Base-by-base conservation (phyloP, 106 monocot genomes). In the Dactylorhiza incarnata region DNA sequence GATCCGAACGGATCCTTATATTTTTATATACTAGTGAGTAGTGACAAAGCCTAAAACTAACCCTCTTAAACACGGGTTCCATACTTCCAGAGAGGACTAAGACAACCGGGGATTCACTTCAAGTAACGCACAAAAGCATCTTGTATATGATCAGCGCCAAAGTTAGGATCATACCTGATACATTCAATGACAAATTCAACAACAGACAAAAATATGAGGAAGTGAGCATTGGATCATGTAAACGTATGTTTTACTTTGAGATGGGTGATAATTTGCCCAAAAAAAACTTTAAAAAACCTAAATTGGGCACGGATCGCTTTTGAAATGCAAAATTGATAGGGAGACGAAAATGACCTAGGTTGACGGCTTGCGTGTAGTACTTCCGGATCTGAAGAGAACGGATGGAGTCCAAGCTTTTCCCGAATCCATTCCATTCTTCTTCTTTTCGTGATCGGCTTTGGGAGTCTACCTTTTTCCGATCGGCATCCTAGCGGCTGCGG, bases 341-440 rank as follows among this genome's bases (percentile, higher is more conserved):
- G 70, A 71, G 26, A 71, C 2, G 16, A 20, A 16, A 74, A 82
- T 45, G 22, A 87, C 89, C 92, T 24, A 93, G 87, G 79, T 82
- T 89, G 71, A 89, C 78, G 74, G 74, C 77, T 73, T 93, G 92
- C 44, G 85, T 79, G 68, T 89, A 75, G 50, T 83, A 66, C 6
- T 84, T 87, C 76, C 92, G 63, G 85, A 87, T 75, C 77, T 85
- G 89, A 23, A 89, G 25, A 68, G 89, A 92, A 20, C 87, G 80
- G 67, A 89, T 85, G n/a, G 89, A 87, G 48, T 92, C 89, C 75
- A 88, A 2, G 50, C n/a, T 73, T 76, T 4, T 78, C 81, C 7
- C 78, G 77, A 54, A 84, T 59, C 84, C 81, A 83, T 65, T 78
- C 84, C 87, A 87, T 87, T 62, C 0, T 69, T 87, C 68, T 3